Conservation (phyloP, 257 asterid genomes). For the Henckelia pumila region DNA sequence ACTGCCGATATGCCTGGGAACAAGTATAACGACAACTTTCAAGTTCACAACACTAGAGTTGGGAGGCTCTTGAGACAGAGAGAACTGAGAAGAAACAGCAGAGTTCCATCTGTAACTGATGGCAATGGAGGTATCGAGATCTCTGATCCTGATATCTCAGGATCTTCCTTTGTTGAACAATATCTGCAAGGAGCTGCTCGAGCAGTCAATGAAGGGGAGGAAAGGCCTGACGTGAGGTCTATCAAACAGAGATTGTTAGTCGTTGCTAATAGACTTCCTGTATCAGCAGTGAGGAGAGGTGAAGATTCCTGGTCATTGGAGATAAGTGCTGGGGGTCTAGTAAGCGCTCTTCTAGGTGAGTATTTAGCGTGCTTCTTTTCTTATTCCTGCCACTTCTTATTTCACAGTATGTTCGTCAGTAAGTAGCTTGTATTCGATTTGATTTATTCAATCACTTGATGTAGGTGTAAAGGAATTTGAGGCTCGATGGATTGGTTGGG, state of each 20-base stretch:
- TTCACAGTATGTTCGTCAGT: background rate
- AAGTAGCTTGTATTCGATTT: slow-evolving; percentile 23
- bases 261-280: slow-evolving; percentile 97
- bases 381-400: slow-evolving; percentile 12
- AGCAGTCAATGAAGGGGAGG: slow-evolving; percentile 54
- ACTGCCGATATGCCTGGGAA: slow-evolving; percentile 65
- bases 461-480: slow-evolving; percentile 87
- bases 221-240: slow-evolving; percentile 57
- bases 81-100: slow-evolving; percentile 54
- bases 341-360: slow-evolving; percentile 96
- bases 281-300: slow-evolving; percentile 85
- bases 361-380: slow-evolving; percentile 6
- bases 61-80: slow-evolving; percentile 74
- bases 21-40: slow-evolving; percentile 55
- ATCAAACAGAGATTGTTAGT: slow-evolving; percentile 75
- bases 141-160: slow-evolving; percentile 40
- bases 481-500: slow-evolving; percentile 98
- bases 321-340: slow-evolving; percentile 98
- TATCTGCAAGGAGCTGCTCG: slow-evolving; percentile 62
- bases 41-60: slow-evolving; percentile 42
- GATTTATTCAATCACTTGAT: slow-evolving; percentile 24
- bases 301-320: slow-evolving; percentile 95
- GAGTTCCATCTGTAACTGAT: slow-evolving; percentile 39
- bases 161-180: slow-evolving; percentile 46
- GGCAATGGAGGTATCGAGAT: slow-evolving; percentile 39